phyloP scores from a whole-genome alignment of 345 rosid species.

The Anacardium occidentale region DNA sequence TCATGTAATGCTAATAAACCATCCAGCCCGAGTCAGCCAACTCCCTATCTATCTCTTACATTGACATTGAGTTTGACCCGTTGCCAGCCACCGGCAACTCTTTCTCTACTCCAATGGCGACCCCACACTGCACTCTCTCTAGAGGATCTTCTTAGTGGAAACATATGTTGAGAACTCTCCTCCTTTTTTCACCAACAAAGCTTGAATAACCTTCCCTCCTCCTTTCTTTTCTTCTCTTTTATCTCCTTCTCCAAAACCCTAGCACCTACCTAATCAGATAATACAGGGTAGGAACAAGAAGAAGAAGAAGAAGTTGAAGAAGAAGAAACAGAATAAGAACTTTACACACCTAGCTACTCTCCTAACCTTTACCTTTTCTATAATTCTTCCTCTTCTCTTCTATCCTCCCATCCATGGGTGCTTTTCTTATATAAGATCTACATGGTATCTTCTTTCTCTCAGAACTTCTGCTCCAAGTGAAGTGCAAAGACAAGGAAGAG shows the following conservation, averaged over 20 bases:
- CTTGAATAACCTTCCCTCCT: conserved; percentile 30
- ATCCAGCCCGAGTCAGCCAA: conserved; percentile 9
- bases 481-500: conserved; percentile 21
- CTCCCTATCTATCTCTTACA: conserved; percentile 16
- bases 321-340: neutral
- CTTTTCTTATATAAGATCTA: conserved; percentile 7
- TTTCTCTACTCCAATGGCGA: conserved; percentile 44
- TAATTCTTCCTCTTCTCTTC: neutral
- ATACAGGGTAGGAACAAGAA: neutral
- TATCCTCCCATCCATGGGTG: neutral
- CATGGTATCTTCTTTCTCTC: conserved; percentile 5
- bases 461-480: conserved; percentile 19
- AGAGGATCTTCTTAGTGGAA: conserved; percentile 45
- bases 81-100: conserved; percentile 76
- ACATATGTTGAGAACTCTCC: conserved; percentile 13
- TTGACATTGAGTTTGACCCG: conserved; percentile 82
- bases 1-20: conserved; percentile 17
- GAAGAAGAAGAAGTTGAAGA: neutral
- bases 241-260: conserved; percentile 41
- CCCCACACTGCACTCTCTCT: conserved; percentile 51
- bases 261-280: conserved; percentile 16
- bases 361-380: neutral
- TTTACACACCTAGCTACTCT: neutral
- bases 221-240: conserved; percentile 20
- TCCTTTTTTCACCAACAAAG: conserved; percentile 22